Base-by-base conservation (phyloP, 2,329 filamentous ascomycete species). In the Neonectria ditissima region DNA sequence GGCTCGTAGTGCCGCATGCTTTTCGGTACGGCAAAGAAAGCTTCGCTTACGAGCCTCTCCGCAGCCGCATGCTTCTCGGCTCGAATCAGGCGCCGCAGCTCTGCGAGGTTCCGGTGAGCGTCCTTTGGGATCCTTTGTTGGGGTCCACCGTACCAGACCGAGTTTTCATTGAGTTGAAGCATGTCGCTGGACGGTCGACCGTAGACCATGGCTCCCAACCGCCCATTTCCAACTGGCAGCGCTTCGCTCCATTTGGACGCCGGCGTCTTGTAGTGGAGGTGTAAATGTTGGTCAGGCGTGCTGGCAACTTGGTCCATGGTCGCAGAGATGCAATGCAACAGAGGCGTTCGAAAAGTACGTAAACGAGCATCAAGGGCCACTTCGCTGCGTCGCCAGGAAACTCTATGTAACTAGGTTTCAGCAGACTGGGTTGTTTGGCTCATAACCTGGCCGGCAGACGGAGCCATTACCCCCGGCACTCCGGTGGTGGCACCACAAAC, bases 161-260 rank as follows among this genome's bases (percentile, higher is more conserved):
- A 82, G 60, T 84, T 80, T 67, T 85, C 82, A 50, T 84, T 85
- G n/a, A 85, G 72, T 13, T 69, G 68, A 24, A 79, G 72, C 5
- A 83, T 69, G 34, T 80, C 75, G 54, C 82, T 82, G 1, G 76
- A 76, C 11, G 76, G 71, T 11, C 80, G 77, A 11, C 83, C 83
- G 63, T 81, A 80, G 28, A 84, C 66, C 78, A 83, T 83, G 5
- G 70, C 74, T 9, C 74, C 76, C 1, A 78, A 56, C 20, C 83
- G 78, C 9, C 83, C 83, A 67, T 85, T 86, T 3, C 83, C 83
- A 57, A 86, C 77, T 1, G 83, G 83, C 1, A 85, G 73, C 16
- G 83, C 80, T 55, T 75, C 67, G 30, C 66, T 47, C 71, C 72
- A 75, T 16, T 65, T 57, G 6, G 63, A 62, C 53, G 73, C 73